Evolutionary conservation across 176 grass and related monocot species (phyloP).

Genomic region (Oryza officinalis): DNA sequence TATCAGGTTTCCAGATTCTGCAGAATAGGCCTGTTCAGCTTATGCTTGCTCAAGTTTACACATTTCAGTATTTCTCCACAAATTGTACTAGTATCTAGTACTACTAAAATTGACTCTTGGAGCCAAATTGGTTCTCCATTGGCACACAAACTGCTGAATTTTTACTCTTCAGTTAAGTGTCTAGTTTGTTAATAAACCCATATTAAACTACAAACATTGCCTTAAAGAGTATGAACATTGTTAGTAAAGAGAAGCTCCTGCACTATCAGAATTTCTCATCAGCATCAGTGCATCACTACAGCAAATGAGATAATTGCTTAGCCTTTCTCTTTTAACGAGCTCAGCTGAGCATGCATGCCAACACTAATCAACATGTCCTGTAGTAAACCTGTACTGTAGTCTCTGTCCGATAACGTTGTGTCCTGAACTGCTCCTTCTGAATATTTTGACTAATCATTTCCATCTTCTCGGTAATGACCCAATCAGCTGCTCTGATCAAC

Average conservation of each 20-base stretch:
- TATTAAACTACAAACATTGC: neutral
- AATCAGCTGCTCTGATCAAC: neutral
- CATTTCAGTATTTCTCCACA: neutral
- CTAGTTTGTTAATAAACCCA: neutral
- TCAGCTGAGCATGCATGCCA: neutral
- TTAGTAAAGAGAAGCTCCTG: neutral
- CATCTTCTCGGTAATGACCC: constrained; percentile 24
- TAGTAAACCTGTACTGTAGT: neutral
- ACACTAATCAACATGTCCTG: neutral
- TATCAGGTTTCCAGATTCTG: neutral
- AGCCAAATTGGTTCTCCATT: neutral
- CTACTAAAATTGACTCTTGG: neutral
- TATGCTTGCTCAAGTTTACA: neutral
- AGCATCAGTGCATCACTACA: too few relatives aligned
- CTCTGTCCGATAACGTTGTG: neutral
- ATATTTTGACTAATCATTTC: constrained; percentile 29
- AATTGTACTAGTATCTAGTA: neutral
- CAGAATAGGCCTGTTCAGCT: neutral
- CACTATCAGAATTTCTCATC: neutral
- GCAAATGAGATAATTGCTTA: neutral
- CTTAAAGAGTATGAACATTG: neutral
- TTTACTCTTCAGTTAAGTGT: neutral
- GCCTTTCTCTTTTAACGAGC: neutral
- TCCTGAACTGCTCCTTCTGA: neutral
- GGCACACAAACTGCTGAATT: neutral